Conservation (phyloP, 1,284 basidiomycete species). For the Ustilago hordei region DNA sequence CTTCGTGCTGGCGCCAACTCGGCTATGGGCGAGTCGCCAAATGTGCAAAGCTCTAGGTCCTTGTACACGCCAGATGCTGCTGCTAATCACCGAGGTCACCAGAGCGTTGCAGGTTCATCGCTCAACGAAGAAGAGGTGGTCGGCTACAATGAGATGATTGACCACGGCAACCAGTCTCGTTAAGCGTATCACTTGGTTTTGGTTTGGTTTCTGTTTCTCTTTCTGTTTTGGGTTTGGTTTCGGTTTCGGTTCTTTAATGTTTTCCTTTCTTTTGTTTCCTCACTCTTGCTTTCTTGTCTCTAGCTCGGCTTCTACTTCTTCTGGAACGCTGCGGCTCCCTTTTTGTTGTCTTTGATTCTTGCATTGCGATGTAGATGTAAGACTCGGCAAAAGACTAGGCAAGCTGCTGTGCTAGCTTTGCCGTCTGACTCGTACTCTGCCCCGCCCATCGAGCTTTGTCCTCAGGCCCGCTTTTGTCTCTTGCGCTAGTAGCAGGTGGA, state of each 20-base stretch:
- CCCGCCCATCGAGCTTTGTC: not conserved
- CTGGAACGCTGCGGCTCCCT: constrained; percentile 12
- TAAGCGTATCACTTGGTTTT: constrained; percentile 5
- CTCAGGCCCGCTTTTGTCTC: not conserved
- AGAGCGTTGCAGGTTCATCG: constrained; percentile 54
- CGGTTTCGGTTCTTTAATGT: constrained; percentile 4
- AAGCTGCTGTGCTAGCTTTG: constrained; percentile 3
- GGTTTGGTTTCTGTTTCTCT: not conserved
- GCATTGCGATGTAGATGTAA: constrained; percentile 1
- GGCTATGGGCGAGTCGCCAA: constrained; percentile 16
- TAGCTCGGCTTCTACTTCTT: constrained; percentile 11
- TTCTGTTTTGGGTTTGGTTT: not conserved
- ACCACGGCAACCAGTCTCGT: constrained; percentile 55
- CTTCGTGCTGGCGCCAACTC: constrained; percentile 40
- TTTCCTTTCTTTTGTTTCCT: constrained; percentile 1
- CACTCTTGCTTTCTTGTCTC: constrained; percentile 7
- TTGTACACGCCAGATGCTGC: constrained; percentile 58
- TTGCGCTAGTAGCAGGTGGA: constrained; percentile 4
- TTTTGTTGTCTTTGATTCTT: constrained; percentile 1
- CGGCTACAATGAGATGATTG: constrained; percentile 65
- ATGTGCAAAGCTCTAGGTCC: constrained; percentile 37
- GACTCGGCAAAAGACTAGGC: not conserved
- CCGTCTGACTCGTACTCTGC: not conserved
- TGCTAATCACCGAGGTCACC: constrained; percentile 39
- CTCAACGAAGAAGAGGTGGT: constrained; percentile 67